Percentiles rank a stretch among this genome's conserved stretches.
phyloP scores from a whole-genome alignment of 2,329 filamentous ascomycete genomes.

The Xylaria sp. region DNA sequence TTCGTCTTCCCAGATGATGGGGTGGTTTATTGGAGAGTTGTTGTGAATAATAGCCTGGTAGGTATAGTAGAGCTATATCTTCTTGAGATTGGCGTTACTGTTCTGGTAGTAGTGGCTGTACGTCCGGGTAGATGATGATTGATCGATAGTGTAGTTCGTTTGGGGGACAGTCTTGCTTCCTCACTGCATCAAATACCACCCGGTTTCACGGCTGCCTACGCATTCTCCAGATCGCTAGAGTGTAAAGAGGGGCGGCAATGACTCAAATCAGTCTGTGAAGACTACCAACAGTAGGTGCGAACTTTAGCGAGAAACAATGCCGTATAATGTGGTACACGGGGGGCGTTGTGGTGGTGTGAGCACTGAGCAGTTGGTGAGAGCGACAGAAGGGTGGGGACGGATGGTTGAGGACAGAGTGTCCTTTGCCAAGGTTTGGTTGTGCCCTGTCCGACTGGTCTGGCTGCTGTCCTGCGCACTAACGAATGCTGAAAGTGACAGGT shows the following conservation, averaged over 20 bases:
- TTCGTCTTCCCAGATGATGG: conserved; percentile 52
- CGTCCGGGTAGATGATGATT: background rate
- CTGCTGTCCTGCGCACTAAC: background rate
- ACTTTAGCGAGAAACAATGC: conserved; percentile 1
- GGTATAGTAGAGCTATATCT: too few species aligned
- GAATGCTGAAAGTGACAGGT: background rate
- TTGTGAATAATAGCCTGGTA: too few species aligned
- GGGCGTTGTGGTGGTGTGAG: background rate
- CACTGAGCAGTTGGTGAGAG: conserved; percentile 9
- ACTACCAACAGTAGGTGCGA: background rate
- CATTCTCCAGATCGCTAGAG: background rate
- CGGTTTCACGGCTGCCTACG: conserved; percentile 36
- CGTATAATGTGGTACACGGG: background rate
- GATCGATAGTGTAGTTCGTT: background rate
- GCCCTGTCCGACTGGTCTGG: conserved; percentile 7
- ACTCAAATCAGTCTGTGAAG: conserved; percentile 26
- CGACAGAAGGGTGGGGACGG: background rate
- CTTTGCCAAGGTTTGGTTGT: conserved; percentile 28
- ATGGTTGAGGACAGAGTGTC: conserved; percentile 43
- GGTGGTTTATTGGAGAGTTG: too few species aligned
- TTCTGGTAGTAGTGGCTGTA: background rate
- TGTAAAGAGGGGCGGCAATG: conserved; percentile 32
- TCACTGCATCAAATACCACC: conserved; percentile 52
- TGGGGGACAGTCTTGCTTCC: conserved; percentile 44
- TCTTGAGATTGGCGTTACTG: too few species aligned